These are phyloP conservation scores for Centaurea solstitialis DNA, from an alignment of 129 eudicot species.

Conservation along the genomic window DNA sequence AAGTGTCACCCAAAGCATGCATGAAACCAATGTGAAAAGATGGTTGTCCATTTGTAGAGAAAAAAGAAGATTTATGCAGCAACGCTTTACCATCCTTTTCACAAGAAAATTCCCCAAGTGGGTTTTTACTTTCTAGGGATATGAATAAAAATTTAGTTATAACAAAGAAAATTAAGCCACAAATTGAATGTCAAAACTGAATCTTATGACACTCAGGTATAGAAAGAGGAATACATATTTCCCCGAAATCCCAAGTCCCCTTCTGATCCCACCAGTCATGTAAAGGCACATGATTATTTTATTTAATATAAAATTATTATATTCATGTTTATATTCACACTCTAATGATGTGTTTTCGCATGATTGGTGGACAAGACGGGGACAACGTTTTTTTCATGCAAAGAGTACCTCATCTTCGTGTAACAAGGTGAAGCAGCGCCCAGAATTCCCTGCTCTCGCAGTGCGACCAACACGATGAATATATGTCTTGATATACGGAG, in stretches of 20 bases:
- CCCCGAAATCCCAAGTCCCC: background rate
- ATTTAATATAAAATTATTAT: background rate
- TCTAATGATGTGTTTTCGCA: background rate
- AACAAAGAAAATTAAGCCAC: background rate
- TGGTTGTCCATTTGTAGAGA: background rate
- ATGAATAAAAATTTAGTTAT: background rate
- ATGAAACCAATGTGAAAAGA: background rate
- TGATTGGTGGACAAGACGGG: background rate
- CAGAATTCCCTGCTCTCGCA: slow-evolving; percentile 86
- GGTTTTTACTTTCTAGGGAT: too few relatives aligned
- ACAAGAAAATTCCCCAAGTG: too few relatives aligned
- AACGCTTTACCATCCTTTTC: background rate
- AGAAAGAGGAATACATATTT: background rate
- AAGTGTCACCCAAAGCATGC: slow-evolving; percentile 12
- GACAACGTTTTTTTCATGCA: background rate
- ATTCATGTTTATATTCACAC: background rate
- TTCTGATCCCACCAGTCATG: background rate
- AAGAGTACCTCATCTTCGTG: slow-evolving; percentile 66
- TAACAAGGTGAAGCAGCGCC: slow-evolving; percentile 79
- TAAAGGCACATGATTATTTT: background rate
- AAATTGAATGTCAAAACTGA: background rate
- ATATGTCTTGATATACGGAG: slow-evolving; percentile 72
- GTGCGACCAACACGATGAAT: slow-evolving; percentile 98
- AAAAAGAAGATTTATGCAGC: background rate
- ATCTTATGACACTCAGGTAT: background rate